Conservation (phyloP, 352 stramenopile genomes). For the Phytophthora kernoviae region DNA sequence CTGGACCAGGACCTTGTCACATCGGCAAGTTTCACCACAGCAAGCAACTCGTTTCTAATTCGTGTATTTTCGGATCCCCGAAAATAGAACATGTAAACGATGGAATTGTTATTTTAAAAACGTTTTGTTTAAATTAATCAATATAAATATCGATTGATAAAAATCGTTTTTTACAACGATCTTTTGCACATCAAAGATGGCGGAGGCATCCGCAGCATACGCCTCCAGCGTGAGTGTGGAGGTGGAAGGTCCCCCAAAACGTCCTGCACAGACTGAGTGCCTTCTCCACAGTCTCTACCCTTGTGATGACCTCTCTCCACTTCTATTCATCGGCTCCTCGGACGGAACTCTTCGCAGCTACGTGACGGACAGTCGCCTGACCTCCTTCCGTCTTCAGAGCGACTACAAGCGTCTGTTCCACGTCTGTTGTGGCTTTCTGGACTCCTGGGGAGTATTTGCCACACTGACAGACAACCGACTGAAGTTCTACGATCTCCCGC, state of each 20-base stretch:
- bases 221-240: constrained; percentile 45
- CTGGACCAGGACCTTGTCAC: no score
- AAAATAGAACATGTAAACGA: no score
- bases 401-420: constrained; percentile 73
- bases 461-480: constrained; percentile 67
- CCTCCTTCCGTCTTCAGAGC: constrained; percentile 51
- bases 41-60: no score
- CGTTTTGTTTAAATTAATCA: no score
- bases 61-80: no score
- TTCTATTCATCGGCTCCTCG: constrained; percentile 61
- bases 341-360: constrained; percentile 69
- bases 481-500: constrained; percentile 63
- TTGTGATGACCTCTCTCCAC: constrained; percentile 44
- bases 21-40: no score
- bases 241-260: constrained; percentile 61
- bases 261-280: constrained; percentile 52
- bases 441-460: constrained; percentile 70
- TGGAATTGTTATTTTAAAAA: no score
- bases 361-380: constrained; percentile 34
- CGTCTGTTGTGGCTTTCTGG: constrained; percentile 52
- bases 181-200: constrained; percentile 9
- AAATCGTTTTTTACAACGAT: not conserved
- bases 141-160: no score
- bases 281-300: constrained; percentile 47
- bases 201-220: constrained; percentile 34